Conservation (phyloP, 345 rosid genomes). For the Rubroshorea leprosula region DNA sequence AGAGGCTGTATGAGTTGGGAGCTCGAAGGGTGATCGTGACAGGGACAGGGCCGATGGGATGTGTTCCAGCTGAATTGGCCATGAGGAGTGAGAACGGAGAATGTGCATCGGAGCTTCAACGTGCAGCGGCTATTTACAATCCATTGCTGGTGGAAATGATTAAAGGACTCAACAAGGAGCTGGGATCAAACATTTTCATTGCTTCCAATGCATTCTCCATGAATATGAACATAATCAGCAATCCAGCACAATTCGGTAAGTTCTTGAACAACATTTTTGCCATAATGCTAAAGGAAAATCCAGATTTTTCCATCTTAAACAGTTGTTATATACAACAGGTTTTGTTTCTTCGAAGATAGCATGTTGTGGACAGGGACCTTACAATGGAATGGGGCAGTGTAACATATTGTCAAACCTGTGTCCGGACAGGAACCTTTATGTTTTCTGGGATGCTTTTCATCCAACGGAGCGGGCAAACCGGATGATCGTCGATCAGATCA, state of each 20-base stretch:
- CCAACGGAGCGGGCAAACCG: constrained; percentile 40
- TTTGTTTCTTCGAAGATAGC: constrained; percentile 45
- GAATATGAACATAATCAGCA: constrained; percentile 36
- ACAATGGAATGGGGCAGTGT: constrained; percentile 45
- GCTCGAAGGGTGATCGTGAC: constrained; percentile 44
- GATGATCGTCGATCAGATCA: constrained; percentile 23
- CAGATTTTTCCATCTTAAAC: too few species aligned
- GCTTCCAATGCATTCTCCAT: constrained; percentile 26
- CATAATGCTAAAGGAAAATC: neutral
- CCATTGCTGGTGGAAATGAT: constrained; percentile 33
- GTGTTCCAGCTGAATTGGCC: constrained; percentile 43
- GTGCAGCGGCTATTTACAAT: constrained; percentile 36
- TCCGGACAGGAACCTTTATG: constrained; percentile 36
- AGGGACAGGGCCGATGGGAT: constrained; percentile 48
- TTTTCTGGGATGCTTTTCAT: constrained; percentile 49
- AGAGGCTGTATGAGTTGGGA: constrained; percentile 42
- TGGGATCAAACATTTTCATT: constrained; percentile 36
- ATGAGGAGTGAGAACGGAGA: constrained; percentile 36
- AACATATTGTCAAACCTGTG: constrained; percentile 34
- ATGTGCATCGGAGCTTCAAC: constrained; percentile 32
- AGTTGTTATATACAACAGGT: constrained; percentile 17
- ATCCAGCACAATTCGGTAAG: constrained; percentile 37
- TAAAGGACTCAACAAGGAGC: constrained; percentile 26
- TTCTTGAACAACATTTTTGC: neutral
- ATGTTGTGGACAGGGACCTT: constrained; percentile 50